Conservation (phyloP, 2,329 filamentous ascomycete species). For the Polychaeton citri region DNA sequence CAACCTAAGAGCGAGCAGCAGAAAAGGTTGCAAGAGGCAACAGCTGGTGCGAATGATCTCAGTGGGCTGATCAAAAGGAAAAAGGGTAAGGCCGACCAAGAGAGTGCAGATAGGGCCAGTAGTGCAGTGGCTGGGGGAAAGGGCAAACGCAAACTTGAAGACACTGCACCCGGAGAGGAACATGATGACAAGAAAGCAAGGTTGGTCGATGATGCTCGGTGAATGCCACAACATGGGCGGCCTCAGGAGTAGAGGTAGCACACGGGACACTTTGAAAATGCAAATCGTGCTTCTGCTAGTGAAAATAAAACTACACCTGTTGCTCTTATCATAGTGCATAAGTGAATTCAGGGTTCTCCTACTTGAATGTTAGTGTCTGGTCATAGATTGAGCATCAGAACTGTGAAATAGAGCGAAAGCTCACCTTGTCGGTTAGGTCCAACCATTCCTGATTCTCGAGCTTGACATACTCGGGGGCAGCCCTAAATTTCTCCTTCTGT, state of each 20-base stretch:
- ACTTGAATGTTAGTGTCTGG: neutral
- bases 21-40: conserved; percentile 57
- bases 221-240: no score
- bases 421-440: conserved; percentile 55
- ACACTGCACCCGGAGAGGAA: neutral
- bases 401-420: neutral
- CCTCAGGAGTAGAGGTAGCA: no score
- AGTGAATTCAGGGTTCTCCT: conserved; percentile 1
- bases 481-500: conserved; percentile 42
- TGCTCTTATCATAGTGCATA: neutral
- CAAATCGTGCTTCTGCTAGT: no score
- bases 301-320: no score
- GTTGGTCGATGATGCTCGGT: no score
- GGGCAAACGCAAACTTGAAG: neutral
- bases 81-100: conserved; percentile 28
- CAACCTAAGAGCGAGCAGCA: conserved; percentile 48
- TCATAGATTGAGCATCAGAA: neutral
- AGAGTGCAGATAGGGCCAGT: no score
- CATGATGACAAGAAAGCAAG: neutral
- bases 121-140: no score
- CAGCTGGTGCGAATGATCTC: conserved; percentile 60
- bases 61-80: conserved; percentile 62
- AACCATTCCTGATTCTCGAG: conserved; percentile 53
- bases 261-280: no score
- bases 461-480: conserved; percentile 43